These are phyloP conservation scores for Aspergillus heteromorphus DNA, from an alignment of 495 filamentous ascomycete species.

Conservation along the genomic window DNA sequence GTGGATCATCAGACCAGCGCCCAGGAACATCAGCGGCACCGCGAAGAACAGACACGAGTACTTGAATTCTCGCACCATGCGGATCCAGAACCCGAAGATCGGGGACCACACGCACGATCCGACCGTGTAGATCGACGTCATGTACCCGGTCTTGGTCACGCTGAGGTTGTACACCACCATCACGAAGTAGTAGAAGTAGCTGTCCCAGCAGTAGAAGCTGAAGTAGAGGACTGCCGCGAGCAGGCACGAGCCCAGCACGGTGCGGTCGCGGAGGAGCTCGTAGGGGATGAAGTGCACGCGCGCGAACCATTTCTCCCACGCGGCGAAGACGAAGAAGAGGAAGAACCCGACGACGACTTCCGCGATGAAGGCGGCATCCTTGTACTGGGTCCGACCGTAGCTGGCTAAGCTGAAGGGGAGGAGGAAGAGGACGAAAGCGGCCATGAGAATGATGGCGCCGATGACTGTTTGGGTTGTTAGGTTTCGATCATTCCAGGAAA, in stretches of 20 bases:
- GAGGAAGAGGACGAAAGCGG: constrained; percentile 57
- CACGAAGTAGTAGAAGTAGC: constrained; percentile 61
- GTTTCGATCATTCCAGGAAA: no score
- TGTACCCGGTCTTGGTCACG: constrained; percentile 54
- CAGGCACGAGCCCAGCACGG: constrained; percentile 58
- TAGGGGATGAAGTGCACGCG: constrained; percentile 56
- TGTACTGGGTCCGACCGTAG: constrained; percentile 42
- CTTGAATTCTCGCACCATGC: constrained; percentile 53
- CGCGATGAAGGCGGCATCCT: constrained; percentile 48
- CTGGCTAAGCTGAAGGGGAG: constrained; percentile 55
- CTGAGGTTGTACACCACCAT: constrained; percentile 64
- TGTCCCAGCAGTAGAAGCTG: constrained; percentile 64
- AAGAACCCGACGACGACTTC: constrained; percentile 54
- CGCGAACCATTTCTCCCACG: constrained; percentile 55
- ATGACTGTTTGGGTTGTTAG: constrained; percentile 29
- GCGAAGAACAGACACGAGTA: constrained; percentile 54
- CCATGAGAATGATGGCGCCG: constrained; percentile 53
- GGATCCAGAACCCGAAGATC: constrained; percentile 51
- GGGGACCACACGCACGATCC: constrained; percentile 60
- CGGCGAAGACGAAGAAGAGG: constrained; percentile 50
- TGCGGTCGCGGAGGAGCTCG: constrained; percentile 56
- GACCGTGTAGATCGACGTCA: constrained; percentile 63
- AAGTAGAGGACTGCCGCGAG: constrained; percentile 52
- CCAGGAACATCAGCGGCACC: constrained; percentile 56
- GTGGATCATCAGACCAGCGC: constrained; percentile 60